Conservation (phyloP, 106 monocot species). For the Narthecium ossifragum region DNA sequence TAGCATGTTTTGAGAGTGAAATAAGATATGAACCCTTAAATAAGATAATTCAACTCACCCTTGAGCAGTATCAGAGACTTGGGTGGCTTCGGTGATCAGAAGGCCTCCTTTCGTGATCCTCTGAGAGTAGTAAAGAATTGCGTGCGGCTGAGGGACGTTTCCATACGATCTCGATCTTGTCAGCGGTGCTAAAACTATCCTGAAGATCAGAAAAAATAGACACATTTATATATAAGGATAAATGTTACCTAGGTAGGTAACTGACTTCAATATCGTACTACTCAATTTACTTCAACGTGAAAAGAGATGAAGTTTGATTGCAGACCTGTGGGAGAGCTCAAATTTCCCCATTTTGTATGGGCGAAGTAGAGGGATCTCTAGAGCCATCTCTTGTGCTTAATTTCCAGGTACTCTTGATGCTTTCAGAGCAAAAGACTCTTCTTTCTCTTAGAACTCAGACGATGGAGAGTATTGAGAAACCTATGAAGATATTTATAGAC, state of each 20-base stretch:
- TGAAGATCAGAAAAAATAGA: not conserved
- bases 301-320: not conserved
- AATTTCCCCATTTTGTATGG: conserved; percentile 6
- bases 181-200: conserved; percentile 18
- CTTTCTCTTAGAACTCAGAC: too few species aligned
- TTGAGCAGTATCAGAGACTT: conserved; percentile 31
- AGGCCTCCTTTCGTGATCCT: conserved; percentile 32
- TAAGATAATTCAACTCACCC: conserved; percentile 7
- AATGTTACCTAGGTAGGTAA: not conserved
- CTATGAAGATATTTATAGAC: too few species aligned
- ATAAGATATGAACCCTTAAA: too few species aligned
- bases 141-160: conserved; percentile 30
- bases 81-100: conserved; percentile 2
- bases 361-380: not conserved
- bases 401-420: not conserved
- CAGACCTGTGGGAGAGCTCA: conserved; percentile 6
- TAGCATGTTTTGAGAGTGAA: too few species aligned
- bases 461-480: too few species aligned
- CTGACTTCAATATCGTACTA: not conserved
- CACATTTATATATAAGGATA: too few species aligned
- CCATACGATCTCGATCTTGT: conserved; percentile 31
- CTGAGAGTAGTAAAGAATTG: conserved; percentile 27
- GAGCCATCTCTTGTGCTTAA: not conserved
- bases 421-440: too few species aligned
- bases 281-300: not conserved